Percentiles rank a stretch among this genome's conserved stretches.
phyloP scores from a whole-genome alignment of 345 rosid genomes.

The Anacardium occidentale region DNA sequence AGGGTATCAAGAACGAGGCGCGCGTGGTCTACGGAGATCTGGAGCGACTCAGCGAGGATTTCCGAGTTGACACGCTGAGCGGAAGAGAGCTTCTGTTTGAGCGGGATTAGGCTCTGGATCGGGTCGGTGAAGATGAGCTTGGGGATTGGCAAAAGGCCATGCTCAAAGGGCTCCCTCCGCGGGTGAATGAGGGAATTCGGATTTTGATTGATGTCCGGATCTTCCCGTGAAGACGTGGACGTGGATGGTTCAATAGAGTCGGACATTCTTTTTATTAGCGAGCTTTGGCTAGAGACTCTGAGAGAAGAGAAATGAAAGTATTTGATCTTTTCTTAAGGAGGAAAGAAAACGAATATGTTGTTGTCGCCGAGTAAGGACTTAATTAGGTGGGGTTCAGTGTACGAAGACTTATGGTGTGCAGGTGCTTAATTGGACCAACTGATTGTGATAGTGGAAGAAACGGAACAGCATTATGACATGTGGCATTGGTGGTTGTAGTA shows the following conservation, averaged over 20 bases:
- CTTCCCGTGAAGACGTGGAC: constrained; percentile 44
- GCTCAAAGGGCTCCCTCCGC: constrained; percentile 90
- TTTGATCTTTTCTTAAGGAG: constrained; percentile 23
- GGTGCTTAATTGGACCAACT: not conserved
- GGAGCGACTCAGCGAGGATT: constrained; percentile 68
- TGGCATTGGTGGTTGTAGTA: not conserved
- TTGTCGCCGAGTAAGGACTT: not conserved
- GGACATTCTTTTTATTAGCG: constrained; percentile 35
- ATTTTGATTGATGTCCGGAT: constrained; percentile 40
- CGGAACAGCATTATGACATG: not conserved
- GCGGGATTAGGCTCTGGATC: constrained; percentile 64
- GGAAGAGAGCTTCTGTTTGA: constrained; percentile 58
- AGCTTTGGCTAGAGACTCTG: constrained; percentile 3
- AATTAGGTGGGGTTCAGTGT: not conserved
- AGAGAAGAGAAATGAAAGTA: constrained; percentile 23
- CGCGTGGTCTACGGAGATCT: constrained; percentile 89
- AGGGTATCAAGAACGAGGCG: constrained; percentile 84
- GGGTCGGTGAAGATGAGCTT: constrained; percentile 90
- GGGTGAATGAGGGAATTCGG: constrained; percentile 65
- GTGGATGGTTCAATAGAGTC: constrained; percentile 54
- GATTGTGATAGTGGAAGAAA: not conserved
- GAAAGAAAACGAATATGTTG: constrained; percentile 20
- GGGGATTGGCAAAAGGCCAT: constrained; percentile 92
- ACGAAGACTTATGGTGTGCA: not conserved
- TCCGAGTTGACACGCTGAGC: constrained; percentile 59